phyloP scores from a whole-genome alignment of 306 rosid species.

The Hippophae gyantsensis region DNA sequence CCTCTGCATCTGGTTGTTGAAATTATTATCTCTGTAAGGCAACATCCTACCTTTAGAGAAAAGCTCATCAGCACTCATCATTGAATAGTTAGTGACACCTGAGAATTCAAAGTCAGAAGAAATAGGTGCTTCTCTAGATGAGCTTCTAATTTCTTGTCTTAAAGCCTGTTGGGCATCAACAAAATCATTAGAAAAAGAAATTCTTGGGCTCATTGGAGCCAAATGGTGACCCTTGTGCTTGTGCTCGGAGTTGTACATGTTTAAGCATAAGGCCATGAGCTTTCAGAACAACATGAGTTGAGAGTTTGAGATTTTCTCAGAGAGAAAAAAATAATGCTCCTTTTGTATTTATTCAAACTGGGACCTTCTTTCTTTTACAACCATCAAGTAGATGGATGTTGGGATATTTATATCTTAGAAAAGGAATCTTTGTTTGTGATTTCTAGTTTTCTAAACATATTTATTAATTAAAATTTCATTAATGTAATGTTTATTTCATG shows the following conservation, averaged over 20 bases:
- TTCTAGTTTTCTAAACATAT: neutral
- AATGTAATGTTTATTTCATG: neutral
- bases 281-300: constrained; percentile 31
- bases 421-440: constrained; percentile 12
- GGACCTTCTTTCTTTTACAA: constrained; percentile 22
- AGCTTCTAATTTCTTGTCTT: constrained; percentile 37
- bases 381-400: constrained; percentile 19
- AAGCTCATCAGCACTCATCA: constrained; percentile 95
- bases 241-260: constrained; percentile 68
- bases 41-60: constrained; percentile 72
- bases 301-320: neutral
- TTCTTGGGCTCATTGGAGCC: constrained; percentile 81
- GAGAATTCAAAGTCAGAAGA: constrained; percentile 88
- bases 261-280: constrained; percentile 66
- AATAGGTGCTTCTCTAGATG: constrained; percentile 25
- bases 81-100: constrained; percentile 39
- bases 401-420: constrained; percentile 36
- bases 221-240: constrained; percentile 19
- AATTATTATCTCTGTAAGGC: constrained; percentile 51
- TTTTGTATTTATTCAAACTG: neutral
- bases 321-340: neutral
- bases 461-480: neutral
- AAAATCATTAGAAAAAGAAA: constrained; percentile 87
- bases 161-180: constrained; percentile 57
- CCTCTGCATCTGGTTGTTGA: constrained; percentile 32